A percentile compares a stretch with the other conserved stretches of the same genome.
Conservation (phyloP, 306 rosid genomes). For the Vigna mungo region DNA sequence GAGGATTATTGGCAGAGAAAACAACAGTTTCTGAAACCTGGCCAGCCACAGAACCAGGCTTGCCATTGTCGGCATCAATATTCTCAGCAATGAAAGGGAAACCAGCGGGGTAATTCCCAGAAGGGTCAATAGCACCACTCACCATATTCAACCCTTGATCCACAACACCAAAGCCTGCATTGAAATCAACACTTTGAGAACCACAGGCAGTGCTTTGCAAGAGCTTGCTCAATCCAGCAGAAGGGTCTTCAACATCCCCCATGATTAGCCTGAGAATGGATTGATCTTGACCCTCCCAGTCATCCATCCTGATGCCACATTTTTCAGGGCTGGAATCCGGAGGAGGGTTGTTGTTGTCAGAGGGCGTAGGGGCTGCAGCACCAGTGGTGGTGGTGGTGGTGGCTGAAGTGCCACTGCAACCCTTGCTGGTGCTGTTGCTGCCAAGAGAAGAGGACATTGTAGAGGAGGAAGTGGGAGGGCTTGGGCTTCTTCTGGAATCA, state of each 20-base stretch:
- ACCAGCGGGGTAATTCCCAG: slow-evolving; percentile 49
- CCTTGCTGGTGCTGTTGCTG: slow-evolving; percentile 47
- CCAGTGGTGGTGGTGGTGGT: slow-evolving; percentile 15
- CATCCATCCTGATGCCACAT: slow-evolving; percentile 80
- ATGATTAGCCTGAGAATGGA: slow-evolving; percentile 81
- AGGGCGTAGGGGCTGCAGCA: slow-evolving; percentile 39
- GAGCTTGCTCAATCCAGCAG: slow-evolving; percentile 78
- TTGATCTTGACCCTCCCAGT: slow-evolving; percentile 94
- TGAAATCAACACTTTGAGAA: slow-evolving; percentile 68
- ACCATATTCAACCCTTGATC: slow-evolving; percentile 70
- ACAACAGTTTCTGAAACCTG: slow-evolving; percentile 50
- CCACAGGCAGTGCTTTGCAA: slow-evolving; percentile 57
- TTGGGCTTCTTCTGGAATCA: slow-evolving; percentile 85
- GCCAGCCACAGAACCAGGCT: slow-evolving; percentile 35
- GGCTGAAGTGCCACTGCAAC: slow-evolving; percentile 42
- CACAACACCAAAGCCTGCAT: slow-evolving; percentile 60
- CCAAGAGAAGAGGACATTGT: slow-evolving; percentile 90
- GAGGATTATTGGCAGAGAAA: slow-evolving; percentile 50
- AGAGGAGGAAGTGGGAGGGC: slow-evolving; percentile 79
- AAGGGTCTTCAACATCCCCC: slow-evolving; percentile 94
- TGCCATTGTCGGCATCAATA: slow-evolving; percentile 36
- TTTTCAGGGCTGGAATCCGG: slow-evolving; percentile 53
- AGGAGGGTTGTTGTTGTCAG: slow-evolving; percentile 51
- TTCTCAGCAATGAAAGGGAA: slow-evolving; percentile 50
- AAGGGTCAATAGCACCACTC: slow-evolving; percentile 47